Conservation (phyloP, 192 early-diverging fungal species). For the Phlyctochytrium planicorne region DNA sequence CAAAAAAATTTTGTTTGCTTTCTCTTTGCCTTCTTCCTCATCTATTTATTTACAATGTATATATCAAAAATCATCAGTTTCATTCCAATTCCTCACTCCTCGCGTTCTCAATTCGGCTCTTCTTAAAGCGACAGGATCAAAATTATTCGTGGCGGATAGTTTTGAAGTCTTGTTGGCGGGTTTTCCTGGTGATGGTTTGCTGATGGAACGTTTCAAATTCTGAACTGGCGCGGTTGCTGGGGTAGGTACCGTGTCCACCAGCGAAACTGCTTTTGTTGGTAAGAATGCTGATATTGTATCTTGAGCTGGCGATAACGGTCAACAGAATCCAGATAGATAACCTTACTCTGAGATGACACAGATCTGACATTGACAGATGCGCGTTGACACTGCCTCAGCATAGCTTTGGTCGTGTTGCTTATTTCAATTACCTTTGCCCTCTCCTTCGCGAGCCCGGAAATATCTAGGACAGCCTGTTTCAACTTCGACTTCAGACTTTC, state of each 20-base stretch:
- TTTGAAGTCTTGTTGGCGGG: background rate
- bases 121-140: background rate
- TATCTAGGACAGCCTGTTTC: background rate
- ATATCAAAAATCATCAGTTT: conserved; percentile 23
- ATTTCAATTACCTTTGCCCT: background rate
- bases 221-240: background rate
- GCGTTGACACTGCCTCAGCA: background rate
- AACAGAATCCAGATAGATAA: background rate
- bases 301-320: too few species aligned
- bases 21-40: too few species aligned
- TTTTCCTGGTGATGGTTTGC: background rate
- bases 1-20: too few species aligned
- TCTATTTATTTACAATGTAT: too few species aligned
- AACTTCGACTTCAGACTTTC: background rate
- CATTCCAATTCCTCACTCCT: conserved; percentile 49
- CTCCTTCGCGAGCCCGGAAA: background rate
- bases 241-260: background rate
- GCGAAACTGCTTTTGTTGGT: background rate
- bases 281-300: background rate
- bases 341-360: background rate
- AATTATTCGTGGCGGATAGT: background rate
- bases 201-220: background rate
- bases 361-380: background rate
- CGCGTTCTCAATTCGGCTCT: conserved; percentile 25
- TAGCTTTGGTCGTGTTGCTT: background rate